Evolutionary conservation across 345 rosid species (phyloP).

Genomic region (Syzygium aromaticum): DNA sequence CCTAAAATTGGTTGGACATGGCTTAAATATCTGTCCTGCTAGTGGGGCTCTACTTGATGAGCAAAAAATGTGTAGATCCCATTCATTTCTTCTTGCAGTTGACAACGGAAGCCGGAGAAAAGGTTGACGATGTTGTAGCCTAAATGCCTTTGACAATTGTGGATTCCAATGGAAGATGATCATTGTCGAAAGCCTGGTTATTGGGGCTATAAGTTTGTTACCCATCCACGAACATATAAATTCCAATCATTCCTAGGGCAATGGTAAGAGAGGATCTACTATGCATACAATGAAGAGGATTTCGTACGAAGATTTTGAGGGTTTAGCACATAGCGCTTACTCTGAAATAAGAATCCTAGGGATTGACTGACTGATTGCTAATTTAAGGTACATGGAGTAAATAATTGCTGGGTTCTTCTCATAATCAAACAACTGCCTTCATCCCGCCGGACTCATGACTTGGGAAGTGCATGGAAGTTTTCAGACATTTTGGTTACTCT

Average conservation of each 20-base stretch:
- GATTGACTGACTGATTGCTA: no score
- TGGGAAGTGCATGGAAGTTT: rapidly evolving
- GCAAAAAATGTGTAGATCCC: not conserved
- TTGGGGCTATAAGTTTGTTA: no score
- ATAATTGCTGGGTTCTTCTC: no score
- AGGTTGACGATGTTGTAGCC: not conserved
- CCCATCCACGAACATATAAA: no score
- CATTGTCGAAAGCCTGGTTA: not conserved
- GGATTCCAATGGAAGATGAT: not conserved
- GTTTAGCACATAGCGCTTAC: no score
- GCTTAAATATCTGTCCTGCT: not conserved
- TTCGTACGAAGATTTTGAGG: no score
- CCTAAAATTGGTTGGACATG: not conserved
- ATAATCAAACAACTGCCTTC: not conserved
- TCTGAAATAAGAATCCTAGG: no score
- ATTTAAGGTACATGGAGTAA: no score
- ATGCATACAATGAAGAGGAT: no score
- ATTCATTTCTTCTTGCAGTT: not conserved
- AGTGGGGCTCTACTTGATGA: not conserved
- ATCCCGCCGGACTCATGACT: not conserved
- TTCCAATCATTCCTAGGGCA: no score
- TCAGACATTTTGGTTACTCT: not conserved
- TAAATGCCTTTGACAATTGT: not conserved
- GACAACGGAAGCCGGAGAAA: no score
- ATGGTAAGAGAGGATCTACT: no score